Conservation (phyloP, 2,329 filamentous ascomycete species). For the Furcasterigmium sp. region DNA sequence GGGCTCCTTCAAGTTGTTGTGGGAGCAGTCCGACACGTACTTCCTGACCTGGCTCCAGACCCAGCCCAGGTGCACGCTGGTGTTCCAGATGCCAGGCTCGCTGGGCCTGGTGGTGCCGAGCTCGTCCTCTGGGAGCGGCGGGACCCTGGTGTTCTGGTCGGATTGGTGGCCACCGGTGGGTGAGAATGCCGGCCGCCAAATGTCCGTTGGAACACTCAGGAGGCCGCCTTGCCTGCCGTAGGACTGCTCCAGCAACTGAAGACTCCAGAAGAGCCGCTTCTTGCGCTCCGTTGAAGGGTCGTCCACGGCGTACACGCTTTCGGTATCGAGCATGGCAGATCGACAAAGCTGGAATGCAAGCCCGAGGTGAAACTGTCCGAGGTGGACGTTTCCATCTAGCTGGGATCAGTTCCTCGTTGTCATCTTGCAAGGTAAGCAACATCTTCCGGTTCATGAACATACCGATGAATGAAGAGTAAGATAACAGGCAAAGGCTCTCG, state of each 20-base stretch:
- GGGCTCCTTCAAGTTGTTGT: slow-evolving; percentile 40
- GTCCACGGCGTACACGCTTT: slow-evolving; percentile 28
- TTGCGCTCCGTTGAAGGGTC: slow-evolving; percentile 35
- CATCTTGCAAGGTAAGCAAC: slow-evolving; percentile 7
- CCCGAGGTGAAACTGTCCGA: slow-evolving; percentile 45
- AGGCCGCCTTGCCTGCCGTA: slow-evolving; percentile 42
- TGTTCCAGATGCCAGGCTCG: slow-evolving; percentile 45
- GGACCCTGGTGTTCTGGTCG: slow-evolving; percentile 25
- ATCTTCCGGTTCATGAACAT: slow-evolving; percentile 5
- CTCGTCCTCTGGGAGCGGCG: slow-evolving; percentile 37
- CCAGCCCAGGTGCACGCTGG: slow-evolving; percentile 42
- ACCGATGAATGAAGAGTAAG: slow-evolving; percentile 45
- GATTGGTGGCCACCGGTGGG: slow-evolving; percentile 13
- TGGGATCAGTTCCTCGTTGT: no score
- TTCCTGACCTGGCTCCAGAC: slow-evolving; percentile 41
- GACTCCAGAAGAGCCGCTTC: slow-evolving; percentile 45
- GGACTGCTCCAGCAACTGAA: slow-evolving; percentile 42
- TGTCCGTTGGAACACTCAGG: slow-evolving; percentile 33
- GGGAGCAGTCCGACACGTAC: slow-evolving; percentile 43
- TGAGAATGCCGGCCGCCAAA: slow-evolving; percentile 29
- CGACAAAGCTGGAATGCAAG: slow-evolving; percentile 45
- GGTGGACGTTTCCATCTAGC: slow-evolving; percentile 40
- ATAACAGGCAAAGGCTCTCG: slow-evolving; percentile 44
- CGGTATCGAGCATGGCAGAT: slow-evolving; percentile 41
- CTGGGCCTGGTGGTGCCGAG: slow-evolving; percentile 31